Conservation (phyloP, 148 eudicot genomes). For the Cornus suecica region DNA sequence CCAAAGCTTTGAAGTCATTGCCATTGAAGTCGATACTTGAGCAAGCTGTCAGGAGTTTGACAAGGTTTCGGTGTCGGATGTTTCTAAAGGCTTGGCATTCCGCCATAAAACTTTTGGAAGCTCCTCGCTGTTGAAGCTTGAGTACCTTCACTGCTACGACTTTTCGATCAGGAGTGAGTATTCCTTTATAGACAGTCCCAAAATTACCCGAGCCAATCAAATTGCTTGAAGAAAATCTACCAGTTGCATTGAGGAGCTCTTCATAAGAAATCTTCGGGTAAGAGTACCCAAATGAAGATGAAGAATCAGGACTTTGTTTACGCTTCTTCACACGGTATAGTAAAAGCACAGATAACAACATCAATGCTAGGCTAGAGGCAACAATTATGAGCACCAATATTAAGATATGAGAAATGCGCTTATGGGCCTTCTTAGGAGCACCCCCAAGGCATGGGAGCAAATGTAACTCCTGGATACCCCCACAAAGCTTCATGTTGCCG, state of each 20-base stretch:
- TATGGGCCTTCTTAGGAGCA: conserved; percentile 7
- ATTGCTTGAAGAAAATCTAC: conserved; percentile 28
- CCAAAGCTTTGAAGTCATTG: conserved; percentile 33
- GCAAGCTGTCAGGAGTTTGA: conserved; percentile 34
- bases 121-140: conserved; percentile 26
- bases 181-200: conserved; percentile 39
- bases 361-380: conserved; percentile 4
- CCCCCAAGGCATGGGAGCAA: conserved; percentile 9
- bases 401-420: conserved; percentile 13
- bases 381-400: conserved; percentile 3
- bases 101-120: conserved; percentile 30
- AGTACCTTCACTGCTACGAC: conserved; percentile 36
- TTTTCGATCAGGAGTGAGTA: conserved; percentile 16
- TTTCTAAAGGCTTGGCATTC: conserved; percentile 41
- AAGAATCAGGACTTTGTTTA: background rate
- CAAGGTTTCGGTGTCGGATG: conserved; percentile 34
- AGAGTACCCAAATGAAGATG: conserved; percentile 16
- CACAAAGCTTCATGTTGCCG: conserved; percentile 23
- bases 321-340: conserved; percentile 1
- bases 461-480: conserved; percentile 15
- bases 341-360: background rate
- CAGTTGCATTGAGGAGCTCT: conserved; percentile 29
- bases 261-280: conserved; percentile 25
- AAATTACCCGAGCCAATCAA: conserved; percentile 36
- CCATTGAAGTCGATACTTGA: conserved; percentile 25